Percentiles rank a stretch among this genome's conserved stretches.
Conservation (phyloP, 2,329 filamentous ascomycete genomes). For the Ascocoryne sarcoides region DNA sequence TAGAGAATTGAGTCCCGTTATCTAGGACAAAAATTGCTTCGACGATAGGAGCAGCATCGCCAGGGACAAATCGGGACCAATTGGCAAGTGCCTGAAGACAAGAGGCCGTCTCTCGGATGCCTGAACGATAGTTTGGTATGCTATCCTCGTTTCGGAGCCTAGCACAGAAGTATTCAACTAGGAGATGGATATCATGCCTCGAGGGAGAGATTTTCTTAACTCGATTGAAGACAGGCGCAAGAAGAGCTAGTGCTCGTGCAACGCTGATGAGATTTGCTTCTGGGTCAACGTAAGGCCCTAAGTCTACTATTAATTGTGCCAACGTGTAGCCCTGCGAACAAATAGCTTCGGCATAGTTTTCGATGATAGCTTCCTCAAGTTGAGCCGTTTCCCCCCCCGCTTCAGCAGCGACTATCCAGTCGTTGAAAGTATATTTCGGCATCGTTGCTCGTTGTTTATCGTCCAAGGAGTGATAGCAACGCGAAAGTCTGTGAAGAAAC, state of each 20-base stretch:
- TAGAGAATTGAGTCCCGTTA: slow-evolving; percentile 9
- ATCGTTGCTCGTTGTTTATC: no score
- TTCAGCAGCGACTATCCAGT: neutral
- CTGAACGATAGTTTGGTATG: slow-evolving; percentile 14
- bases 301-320: slow-evolving; percentile 7
- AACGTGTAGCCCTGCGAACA: neutral
- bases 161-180: slow-evolving; percentile 17
- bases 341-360: neutral
- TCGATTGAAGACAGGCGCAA: slow-evolving; percentile 12
- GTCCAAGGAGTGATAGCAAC: no score
- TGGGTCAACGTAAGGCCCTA: slow-evolving; percentile 12
- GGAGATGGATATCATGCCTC: slow-evolving; percentile 13
- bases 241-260: slow-evolving; percentile 13
- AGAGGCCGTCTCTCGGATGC: slow-evolving; percentile 14
- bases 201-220: slow-evolving; percentile 10
- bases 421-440: neutral
- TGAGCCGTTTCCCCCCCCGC: neutral
- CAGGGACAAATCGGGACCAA: slow-evolving; percentile 12
- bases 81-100: slow-evolving; percentile 9
- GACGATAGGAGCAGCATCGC: slow-evolving; percentile 12
- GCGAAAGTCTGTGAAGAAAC: no score
- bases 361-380: slow-evolving; percentile 8
- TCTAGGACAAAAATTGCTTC: slow-evolving; percentile 15
- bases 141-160: slow-evolving; percentile 8
- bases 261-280: slow-evolving; percentile 13